Evolutionary conservation across 352 stramenopile genomes (phyloP), one percentile per base, ranked within the genome.

Genomic region (Globisporangium echinulatum): DNA sequence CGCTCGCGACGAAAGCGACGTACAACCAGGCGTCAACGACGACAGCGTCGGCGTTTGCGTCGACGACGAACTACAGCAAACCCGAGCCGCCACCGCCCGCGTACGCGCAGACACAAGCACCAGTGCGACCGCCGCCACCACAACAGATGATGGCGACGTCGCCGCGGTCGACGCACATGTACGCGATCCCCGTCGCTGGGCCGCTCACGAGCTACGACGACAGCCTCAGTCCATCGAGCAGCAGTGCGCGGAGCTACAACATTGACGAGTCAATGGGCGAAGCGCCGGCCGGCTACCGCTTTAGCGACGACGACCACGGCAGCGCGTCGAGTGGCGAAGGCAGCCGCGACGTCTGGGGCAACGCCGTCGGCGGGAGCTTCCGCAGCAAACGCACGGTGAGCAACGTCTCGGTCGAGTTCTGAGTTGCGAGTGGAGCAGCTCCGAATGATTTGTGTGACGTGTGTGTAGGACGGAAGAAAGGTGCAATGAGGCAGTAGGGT

Each of bases 401-500:
- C 54, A 77, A 82, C 62, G 74, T 75, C 59, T 87, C 77, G 37
- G 75, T 87, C 43, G 77, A 87, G 61, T 87, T 87, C 54, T 87
- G 63, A 70, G 44, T 55, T 25, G 25, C 25, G 25, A 25, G 25
- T 25, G 25, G 25, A 25, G 25, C 25, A 25, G 25, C 25, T 25
- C 25, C 25, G 25, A 25, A 25, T 25, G 25, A 25, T 25, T 25
- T 25, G 25, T 25, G 25, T 25, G 25, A 25, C 25, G 25, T 25
- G 25, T 25, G 25, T 25, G 25, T 25, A 25, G 25, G 25, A 25
- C 25, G 1, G 25, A 25, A 25, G 25, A 25, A 2, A 25, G 25
- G 25, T 25, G 25, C 25, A 25, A 25, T 25, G 25, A 25, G 25
- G 25, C 25, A 25, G 25, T 25, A 25, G 25, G 25, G 25, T 2